Conservation (phyloP, 495 filamentous ascomycete genomes). For the Aspergillus kassunensis region DNA sequence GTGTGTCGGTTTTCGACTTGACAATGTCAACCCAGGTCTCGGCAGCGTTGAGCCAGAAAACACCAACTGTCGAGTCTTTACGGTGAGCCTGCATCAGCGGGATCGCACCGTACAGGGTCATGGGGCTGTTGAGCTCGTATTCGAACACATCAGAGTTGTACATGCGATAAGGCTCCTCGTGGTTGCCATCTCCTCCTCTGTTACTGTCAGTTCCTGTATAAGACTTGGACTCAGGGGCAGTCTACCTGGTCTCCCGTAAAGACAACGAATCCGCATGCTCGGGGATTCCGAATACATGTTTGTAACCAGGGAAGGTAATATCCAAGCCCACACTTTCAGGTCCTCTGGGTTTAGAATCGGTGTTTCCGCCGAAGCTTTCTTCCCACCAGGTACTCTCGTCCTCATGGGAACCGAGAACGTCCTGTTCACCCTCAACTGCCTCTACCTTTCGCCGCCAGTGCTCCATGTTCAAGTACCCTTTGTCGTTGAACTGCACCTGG, state of each 20-base stretch:
- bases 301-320: slow-evolving; percentile 86
- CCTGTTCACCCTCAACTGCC: slow-evolving; percentile 45
- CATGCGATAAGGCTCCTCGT: slow-evolving; percentile 87
- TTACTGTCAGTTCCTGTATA: slow-evolving; percentile 17
- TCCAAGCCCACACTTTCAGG: slow-evolving; percentile 90
- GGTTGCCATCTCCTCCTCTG: slow-evolving; percentile 75
- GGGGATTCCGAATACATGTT: slow-evolving; percentile 91
- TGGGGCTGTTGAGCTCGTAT: slow-evolving; percentile 92
- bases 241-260: slow-evolving; percentile 75
- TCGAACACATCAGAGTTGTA: slow-evolving; percentile 98
- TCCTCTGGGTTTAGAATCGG: slow-evolving; percentile 83
- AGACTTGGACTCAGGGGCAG: neutral
- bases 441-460: slow-evolving; percentile 93
- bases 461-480: slow-evolving; percentile 84
- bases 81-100: slow-evolving; percentile 96
- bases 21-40: slow-evolving; percentile 96
- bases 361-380: slow-evolving; percentile 89
- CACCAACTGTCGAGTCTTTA: slow-evolving; percentile 87
- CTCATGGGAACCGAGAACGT: slow-evolving; percentile 37
- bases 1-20: slow-evolving; percentile 73
- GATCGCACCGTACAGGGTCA: slow-evolving; percentile 97
- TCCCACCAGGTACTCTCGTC: slow-evolving; percentile 97
- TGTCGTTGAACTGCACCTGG: slow-evolving; percentile 85
- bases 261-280: slow-evolving; percentile 87
- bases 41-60: slow-evolving; percentile 98